Evolutionary conservation across 495 filamentous ascomycete genomes (phyloP), one percentile per base, ranked within the genome.

Genomic region (Amphirosellinia nigrospora): DNA sequence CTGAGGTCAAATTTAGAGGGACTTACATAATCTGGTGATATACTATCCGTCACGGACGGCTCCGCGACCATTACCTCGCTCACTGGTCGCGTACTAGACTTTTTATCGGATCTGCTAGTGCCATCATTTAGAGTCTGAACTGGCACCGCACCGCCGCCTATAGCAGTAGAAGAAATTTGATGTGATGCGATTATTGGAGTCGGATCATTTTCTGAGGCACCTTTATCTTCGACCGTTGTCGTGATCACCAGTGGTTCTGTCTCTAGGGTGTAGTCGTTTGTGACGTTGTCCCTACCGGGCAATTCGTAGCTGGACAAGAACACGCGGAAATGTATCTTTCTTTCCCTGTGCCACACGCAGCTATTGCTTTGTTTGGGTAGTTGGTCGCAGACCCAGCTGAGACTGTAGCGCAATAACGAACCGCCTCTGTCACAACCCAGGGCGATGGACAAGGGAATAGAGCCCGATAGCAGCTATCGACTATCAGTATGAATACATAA

Each of bases 221-320:
- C 21, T 8, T 61, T 43, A 10, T 61, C 58, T 21, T 16, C 58
- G 13, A 13, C 16, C 10, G 5, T 61, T 7, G 32, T 28, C 36
- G 36, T 61, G 19, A 5, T 4, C 16, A 45, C 39, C 19, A 21
- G 41, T 46, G 19, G 56, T 38, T 9, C 19, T 19, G 34, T 59
- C 38, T n/a, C 32, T 4, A n/a, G 19, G 15, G 41, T 43, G 58
- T 41, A 3, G 58, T 61, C 21, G 11, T 3, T 13, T 43, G 36
- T 1, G n/a, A 26, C 36, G 36, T 41, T 11, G 15, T 28, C 11
- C 39, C 59, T 45, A 43, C 10, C 4, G 38, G 38, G 32, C 59
- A 62, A 28, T 62, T 46, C 26, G 59, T 62, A 32, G 59, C 59
- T 19, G 36, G 59, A 15, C 59, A 62, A 62, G 59, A 62, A 45